Evolutionary conservation across 495 filamentous ascomycete genomes (phyloP), one percentile per base, ranked within the genome.

Genomic region (Xylaria intraflava): DNA sequence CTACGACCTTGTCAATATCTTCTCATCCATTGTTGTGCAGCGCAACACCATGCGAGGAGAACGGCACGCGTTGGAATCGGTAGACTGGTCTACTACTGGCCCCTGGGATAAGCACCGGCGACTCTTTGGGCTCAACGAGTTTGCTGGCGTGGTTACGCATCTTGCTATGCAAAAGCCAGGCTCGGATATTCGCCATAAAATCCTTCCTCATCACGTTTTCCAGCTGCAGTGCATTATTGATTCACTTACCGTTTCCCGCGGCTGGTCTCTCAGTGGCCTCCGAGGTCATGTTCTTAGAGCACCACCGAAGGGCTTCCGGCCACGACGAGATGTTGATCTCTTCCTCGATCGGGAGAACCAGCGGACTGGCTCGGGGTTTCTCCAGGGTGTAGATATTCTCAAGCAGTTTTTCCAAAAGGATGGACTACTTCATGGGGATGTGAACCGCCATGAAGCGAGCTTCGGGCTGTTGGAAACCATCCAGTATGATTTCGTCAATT

Each of bases 141-240:
- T 77, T 57, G 67, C 69, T 36, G 61, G 64, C 30, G 36, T 59
- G 3, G 50, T 76, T 35, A 73, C 65, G 1, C 39, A 50, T 44
- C 56, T 76, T 29, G 71, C 71, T 3, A 71, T 72, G 70, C 63
- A 73, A 46, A 72, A 76, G 43, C 62, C 55, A 6, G 61, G 57
- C 9, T 65, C 65, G 8, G 64, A 74, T 50, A 50, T 76, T 48
- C 63, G 65, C 16, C 38, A 69, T 16, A 67, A 56, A 16, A 71
- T 79, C 31, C 66, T 72, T 11, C 69, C 74, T 8, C 66, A 72
- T 42, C 69, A 72, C 55, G 67, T 78, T 6, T 76, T 78, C 49
- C 64, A 76, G 47, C 60, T 78, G 0, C 76, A 77, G 57, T 69
- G 66, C 49, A 74, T 77, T 23, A 64, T 76, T 16, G 75, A 79